These are phyloP conservation scores for Globisporangium perplexum DNA, from an alignment of 352 stramenopile genomes.

Conservation along the genomic window DNA sequence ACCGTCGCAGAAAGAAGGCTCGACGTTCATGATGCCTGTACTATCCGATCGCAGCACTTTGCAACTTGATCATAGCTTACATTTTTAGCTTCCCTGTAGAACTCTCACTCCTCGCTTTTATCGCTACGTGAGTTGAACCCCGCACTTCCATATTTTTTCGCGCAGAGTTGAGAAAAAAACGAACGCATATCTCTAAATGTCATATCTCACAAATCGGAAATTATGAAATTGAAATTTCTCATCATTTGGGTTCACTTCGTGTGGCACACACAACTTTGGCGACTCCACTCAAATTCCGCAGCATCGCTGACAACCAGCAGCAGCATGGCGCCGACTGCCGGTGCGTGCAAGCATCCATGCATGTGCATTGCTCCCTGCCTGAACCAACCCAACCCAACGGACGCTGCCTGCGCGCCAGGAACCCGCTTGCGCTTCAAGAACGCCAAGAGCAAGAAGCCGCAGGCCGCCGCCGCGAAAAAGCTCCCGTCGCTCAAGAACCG, in stretches of 20 bases:
- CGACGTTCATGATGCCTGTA: neutral
- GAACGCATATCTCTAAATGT: no score
- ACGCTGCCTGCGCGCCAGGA: conserved; percentile 19
- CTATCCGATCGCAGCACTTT: neutral
- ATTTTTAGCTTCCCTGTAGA: neutral
- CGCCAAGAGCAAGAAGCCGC: conserved; percentile 43
- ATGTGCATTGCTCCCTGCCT: no score
- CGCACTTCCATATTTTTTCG: neutral
- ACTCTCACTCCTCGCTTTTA: neutral
- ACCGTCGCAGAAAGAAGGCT: neutral
- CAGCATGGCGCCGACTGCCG: neutral
- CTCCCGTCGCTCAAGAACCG: conserved; percentile 79
- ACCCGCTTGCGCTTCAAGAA: conserved; percentile 74
- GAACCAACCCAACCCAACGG: neutral
- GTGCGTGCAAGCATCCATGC: neutral
- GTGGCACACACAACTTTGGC: no score
- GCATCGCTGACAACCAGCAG: neutral
- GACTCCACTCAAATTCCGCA: neutral
- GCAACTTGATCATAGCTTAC: neutral
- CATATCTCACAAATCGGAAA: neutral
- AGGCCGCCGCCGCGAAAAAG: conserved; percentile 41
- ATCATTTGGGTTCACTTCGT: neutral
- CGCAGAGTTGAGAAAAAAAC: no score
- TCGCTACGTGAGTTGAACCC: neutral
- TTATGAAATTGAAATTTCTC: no score